Evolutionary conservation across 352 stramenopile genomes (phyloP), one percentile per base, ranked within the genome.

Genomic region (Pythium apleroticum): DNA sequence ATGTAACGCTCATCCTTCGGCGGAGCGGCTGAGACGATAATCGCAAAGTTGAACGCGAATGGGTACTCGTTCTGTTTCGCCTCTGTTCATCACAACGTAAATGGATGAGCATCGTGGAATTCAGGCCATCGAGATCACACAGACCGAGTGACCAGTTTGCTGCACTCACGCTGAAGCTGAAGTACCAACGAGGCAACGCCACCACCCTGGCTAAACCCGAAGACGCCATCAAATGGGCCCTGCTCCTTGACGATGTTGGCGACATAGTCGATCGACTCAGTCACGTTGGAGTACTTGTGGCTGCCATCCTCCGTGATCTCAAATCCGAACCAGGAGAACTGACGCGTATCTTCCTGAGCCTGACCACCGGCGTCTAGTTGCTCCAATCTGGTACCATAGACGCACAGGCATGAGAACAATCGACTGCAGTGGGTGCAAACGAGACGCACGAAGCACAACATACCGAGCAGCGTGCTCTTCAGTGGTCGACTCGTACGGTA

Each of bases 141-240:
- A 0, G 10, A 33, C 10, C 30, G 30, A 33, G 10, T 33, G 30
- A 4, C 10, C n/a, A 24, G 25, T n/a, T 11, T 1, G 15, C 4
- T 15, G 19, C 39, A 80, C 74, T 55, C 68, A 91, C 81, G 75
- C 73, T 95, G 85, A 62, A 76, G 71, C 45, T 91, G 82, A 20
- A 96, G 65, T 22, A 94, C 75, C 31, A 89, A 35, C 0, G 78
- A 84, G 0, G 86, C 80, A 57, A 92, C 83, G 28, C 81, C 86
- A 19, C 84, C 87, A 35, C 87, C 87, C 57, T 95, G 86, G 63
- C 85, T 94, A 63, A 96, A 96, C 31, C 87, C 87, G 46, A 94
- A 91, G 35, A 96, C 77, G 20, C 88, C 88, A 43, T 95, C 79
- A 55, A 96, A 96, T 11, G 88, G 88, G n/a, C 86, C 86, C 37